These are phyloP conservation scores for Schoenoplectus tabernaemontani DNA, from an alignment of 202 grass and related monocot genomes.

Conservation along the genomic window DNA sequence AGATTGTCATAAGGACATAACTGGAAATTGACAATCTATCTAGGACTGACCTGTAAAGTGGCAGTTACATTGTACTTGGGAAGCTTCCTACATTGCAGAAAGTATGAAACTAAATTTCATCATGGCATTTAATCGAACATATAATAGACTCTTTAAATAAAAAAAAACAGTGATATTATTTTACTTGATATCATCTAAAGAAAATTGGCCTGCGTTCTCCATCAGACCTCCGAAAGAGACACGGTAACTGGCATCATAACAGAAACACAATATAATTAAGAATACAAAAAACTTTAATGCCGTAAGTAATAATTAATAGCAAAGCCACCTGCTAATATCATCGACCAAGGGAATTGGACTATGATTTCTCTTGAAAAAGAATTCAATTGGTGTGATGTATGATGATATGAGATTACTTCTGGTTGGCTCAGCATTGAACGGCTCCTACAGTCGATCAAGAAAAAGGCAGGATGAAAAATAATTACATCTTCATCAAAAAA, in stretches of 20 bases:
- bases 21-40: neutral
- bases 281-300: neutral
- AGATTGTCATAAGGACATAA: too few relatives aligned
- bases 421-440: constrained; percentile 32
- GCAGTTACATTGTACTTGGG: constrained; percentile 34
- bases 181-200: constrained; percentile 33
- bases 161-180: neutral
- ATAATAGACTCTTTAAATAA: neutral
- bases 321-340: constrained; percentile 26
- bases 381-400: constrained; percentile 22
- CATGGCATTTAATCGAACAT: constrained; percentile 14
- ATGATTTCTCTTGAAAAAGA: constrained; percentile 41
- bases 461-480: neutral
- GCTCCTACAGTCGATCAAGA: constrained; percentile 25
- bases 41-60: constrained; percentile 29
- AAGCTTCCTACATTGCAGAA: constrained; percentile 27
- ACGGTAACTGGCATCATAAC: constrained; percentile 20
- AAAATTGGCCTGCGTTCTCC: constrained; percentile 13
- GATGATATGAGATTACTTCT: constrained; percentile 28
- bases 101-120: neutral
- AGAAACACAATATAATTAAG: neutral
- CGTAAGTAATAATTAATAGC: neutral
- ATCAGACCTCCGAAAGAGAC: constrained; percentile 28
- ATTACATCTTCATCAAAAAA: neutral
- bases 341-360: constrained; percentile 32